Evolutionary conservation across 805 yeast genomes (phyloP), one percentile per base, ranked within the genome.

Genomic region (Candida koratica): DNA sequence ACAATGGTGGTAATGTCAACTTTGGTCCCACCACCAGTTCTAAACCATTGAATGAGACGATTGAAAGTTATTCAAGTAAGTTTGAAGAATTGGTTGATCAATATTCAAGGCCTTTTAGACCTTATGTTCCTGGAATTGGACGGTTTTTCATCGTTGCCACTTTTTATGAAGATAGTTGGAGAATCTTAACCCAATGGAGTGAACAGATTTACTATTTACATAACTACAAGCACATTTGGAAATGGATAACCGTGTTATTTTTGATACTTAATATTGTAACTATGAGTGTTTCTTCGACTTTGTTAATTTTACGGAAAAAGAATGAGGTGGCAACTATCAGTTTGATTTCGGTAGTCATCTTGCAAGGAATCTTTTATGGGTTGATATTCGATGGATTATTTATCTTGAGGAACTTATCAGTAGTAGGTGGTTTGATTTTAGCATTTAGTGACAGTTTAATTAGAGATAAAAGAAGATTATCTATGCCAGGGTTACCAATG

Each of bases 61-160:
- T 79, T 43, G 86, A 81, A 48, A 55, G 55, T 12, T 54, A 73
- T 37, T 63, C 80, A 23, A 71, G 73, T 43, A 63, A 65, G 39
- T 64, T 78, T 22, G 90, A 84, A 50, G 74, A 63, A 44, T 43
- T 58, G 42, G 56, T 77, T 53, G 73, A 81, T 64, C 56, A 64
- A 37, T 60, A 77, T 66, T 49, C 61, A 36, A 56, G 71, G 46
- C 66, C 76, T 35, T 54, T 81, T 29, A 80, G 73, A 55, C 90
- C 90, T 0, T 81, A 77, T 51, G 81, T 89, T 32, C 97, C 97
- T 6, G 79, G 79, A 15, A 76, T 90, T 50, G 97, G 96, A 25
- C 73, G 97, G 40, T 78, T 85, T 42, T 75, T 89, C 46, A 89
- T 90, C 43, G 96, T 90, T 38, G 95, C 95, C 32, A 93, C 97